Conservation (phyloP, 2,329 filamentous ascomycete genomes). For the Diaporthe destruens region DNA sequence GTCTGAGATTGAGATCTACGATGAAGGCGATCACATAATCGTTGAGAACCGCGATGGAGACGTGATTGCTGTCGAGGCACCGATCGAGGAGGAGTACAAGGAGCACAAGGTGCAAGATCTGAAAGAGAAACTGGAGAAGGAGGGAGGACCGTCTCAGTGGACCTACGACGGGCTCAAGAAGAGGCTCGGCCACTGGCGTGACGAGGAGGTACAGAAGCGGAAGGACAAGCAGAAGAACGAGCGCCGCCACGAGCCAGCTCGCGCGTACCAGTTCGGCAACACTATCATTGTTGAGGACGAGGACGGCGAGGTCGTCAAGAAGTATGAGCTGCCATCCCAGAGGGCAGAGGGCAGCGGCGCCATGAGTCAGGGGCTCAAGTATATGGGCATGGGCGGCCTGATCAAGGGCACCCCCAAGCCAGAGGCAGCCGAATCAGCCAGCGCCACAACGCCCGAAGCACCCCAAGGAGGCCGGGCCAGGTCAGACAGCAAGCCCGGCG, state of each 20-base stretch:
- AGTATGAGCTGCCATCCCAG: constrained; percentile 78
- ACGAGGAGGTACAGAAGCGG: constrained; percentile 72
- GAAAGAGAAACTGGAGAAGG: constrained; percentile 51
- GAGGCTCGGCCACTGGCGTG: constrained; percentile 64
- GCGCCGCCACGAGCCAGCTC: constrained; percentile 77
- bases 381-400: constrained; percentile 65
- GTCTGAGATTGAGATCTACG: constrained; percentile 74
- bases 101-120: constrained; percentile 44
- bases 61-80: constrained; percentile 76
- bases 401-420: constrained; percentile 57
- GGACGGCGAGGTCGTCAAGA: constrained; percentile 87
- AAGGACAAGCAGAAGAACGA: constrained; percentile 69
- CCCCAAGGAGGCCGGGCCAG: constrained; percentile 11
- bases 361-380: constrained; percentile 62
- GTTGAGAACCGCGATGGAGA: constrained; percentile 91
- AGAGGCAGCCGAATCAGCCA: constrained; percentile 38
- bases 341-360: constrained; percentile 58
- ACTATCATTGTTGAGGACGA: constrained; percentile 90
- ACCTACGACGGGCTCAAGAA: constrained; percentile 62
- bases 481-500: constrained; percentile 41
- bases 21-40: constrained; percentile 83
- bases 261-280: constrained; percentile 88
- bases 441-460: constrained; percentile 42
- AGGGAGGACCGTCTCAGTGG: constrained; percentile 54
- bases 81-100: constrained; percentile 42